Base-by-base conservation (phyloP, 2,329 filamentous ascomycete species). In the Hortaea werneckii region DNA sequence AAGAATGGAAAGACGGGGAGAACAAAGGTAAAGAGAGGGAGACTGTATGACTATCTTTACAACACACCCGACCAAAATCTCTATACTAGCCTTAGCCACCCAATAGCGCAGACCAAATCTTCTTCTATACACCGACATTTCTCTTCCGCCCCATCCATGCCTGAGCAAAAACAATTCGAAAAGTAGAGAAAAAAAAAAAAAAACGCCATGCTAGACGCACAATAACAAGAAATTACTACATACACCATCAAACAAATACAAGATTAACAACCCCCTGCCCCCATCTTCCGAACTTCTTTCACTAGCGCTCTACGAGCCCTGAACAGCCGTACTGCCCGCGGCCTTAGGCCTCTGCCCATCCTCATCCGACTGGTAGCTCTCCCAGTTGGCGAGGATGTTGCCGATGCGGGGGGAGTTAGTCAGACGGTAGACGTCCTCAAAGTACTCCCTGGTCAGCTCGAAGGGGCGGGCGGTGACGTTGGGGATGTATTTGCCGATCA, bases 401-500 rank as follows among this genome's bases (percentile, higher is more conserved):
- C 81, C 83, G 62, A 89, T 88, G 68, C 83, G 73, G 39, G 79
- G 79, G 13, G 74, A 78, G 71, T 94, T 95, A 45, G 92, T 98
- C 65, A 98, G 71, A 59, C 81, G 80, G 73, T 96, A 96, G 42
- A 98, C 94, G 63, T 96, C 92, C 77, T 98, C 90, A 70, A 98
- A 98, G 73, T 98, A 98, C 73, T 96, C 92, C 77, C 89, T 94
- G 45, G 88, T 94, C 55, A 98, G 75, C 66, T 88, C 87, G 65
- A 98, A 98, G 11, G 92, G 92, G 70, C 83, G 83, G 48, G 92
- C 92, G 46, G 92, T 98, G 56, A 98, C 94, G 69, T 98, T 98
- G 58, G 92, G 92, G 56, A 98, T 96, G 72, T 98, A 98, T 72
- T 98, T 98, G 61, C 92, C 92, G 56, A 98, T 78, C 61, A 98